Evolutionary conservation across 2,329 filamentous ascomycete species (phyloP).

Genomic region (Grosmannia serpens): DNA sequence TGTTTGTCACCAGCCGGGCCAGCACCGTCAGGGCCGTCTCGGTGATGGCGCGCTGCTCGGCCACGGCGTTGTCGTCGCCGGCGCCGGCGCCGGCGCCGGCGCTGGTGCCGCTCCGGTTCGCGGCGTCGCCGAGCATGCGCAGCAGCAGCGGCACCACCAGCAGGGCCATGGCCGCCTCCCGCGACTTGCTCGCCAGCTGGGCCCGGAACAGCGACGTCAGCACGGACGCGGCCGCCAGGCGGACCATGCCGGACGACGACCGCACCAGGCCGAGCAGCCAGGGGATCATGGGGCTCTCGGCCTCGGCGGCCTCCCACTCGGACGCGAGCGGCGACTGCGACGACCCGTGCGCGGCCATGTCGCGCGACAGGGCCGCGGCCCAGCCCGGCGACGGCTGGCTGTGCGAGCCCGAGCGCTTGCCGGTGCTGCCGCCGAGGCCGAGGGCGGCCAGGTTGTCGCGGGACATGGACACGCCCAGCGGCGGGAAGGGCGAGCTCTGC

Average conservation of each 20-base stretch:
- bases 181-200: constrained; percentile 50
- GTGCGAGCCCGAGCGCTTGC: constrained; percentile 4
- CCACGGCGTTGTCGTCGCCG: constrained; percentile 25
- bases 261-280: constrained; percentile 60
- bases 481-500: constrained; percentile 38
- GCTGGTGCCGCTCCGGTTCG: constrained; percentile 9
- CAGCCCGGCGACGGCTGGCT: constrained; percentile 16
- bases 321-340: background rate
- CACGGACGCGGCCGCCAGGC: constrained; percentile 58
- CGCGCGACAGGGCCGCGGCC: background rate
- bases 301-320: constrained; percentile 34
- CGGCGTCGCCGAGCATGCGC: constrained; percentile 32
- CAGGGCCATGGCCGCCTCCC: constrained; percentile 53
- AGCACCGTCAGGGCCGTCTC: constrained; percentile 67
- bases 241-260: constrained; percentile 42
- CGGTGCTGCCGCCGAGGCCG: constrained; percentile 15
- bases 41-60: constrained; percentile 39
- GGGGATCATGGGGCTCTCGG: constrained; percentile 60
- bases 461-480: constrained; percentile 32
- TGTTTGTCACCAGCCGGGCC: constrained; percentile 68
- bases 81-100: constrained; percentile 12
- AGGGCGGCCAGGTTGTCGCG: constrained; percentile 21
- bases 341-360: background rate
- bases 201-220: constrained; percentile 59
- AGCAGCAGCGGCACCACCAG: constrained; percentile 62